These are phyloP conservation scores for Sphaerosporella brunnea DNA, from an alignment of 495 filamentous ascomycete genomes.

Conservation along the genomic window DNA sequence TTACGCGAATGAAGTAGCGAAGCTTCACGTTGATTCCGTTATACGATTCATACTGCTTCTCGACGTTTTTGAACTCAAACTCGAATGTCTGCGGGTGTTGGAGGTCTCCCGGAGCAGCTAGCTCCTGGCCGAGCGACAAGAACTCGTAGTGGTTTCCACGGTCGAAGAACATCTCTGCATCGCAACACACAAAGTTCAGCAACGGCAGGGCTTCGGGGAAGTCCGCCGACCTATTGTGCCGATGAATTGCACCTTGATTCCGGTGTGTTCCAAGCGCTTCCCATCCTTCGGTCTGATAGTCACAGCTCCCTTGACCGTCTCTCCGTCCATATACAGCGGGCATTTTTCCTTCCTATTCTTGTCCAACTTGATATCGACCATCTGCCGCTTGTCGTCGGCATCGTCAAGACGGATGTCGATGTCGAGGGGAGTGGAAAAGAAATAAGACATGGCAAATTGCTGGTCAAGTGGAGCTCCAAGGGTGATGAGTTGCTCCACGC, in stretches of 20 bases:
- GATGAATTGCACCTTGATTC: slow-evolving; percentile 99
- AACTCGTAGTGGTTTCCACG: slow-evolving; percentile 99
- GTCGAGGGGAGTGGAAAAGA: slow-evolving; percentile 94
- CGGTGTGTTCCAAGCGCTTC: slow-evolving; percentile 91
- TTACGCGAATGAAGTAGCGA: slow-evolving; percentile 94
- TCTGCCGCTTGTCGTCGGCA: slow-evolving; percentile 65
- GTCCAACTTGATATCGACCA: slow-evolving; percentile 94
- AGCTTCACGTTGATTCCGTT: slow-evolving; percentile 98
- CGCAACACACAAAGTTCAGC: slow-evolving; percentile 10
- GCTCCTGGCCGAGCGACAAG: slow-evolving; percentile 83
- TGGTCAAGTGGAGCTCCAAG: no score
- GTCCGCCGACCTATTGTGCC: slow-evolving; percentile 72
- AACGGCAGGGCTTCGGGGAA: neutral
- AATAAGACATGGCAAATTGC: slow-evolving; percentile 84
- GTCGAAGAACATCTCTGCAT: slow-evolving; percentile 94
- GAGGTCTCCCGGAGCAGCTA: slow-evolving; percentile 89
- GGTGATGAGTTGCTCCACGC: no score
- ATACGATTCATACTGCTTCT: slow-evolving; percentile 99
- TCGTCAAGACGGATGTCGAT: slow-evolving; percentile 97
- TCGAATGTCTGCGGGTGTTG: slow-evolving; percentile 97
- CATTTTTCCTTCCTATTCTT: slow-evolving; percentile 94
- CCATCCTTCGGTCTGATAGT: slow-evolving; percentile 96
- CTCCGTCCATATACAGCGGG: slow-evolving; percentile 91
- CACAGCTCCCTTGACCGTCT: slow-evolving; percentile 89
- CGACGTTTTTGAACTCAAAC: slow-evolving; percentile 99